phyloP scores from a whole-genome alignment of 352 stramenopile species.

The Pythium scleroteichum region DNA sequence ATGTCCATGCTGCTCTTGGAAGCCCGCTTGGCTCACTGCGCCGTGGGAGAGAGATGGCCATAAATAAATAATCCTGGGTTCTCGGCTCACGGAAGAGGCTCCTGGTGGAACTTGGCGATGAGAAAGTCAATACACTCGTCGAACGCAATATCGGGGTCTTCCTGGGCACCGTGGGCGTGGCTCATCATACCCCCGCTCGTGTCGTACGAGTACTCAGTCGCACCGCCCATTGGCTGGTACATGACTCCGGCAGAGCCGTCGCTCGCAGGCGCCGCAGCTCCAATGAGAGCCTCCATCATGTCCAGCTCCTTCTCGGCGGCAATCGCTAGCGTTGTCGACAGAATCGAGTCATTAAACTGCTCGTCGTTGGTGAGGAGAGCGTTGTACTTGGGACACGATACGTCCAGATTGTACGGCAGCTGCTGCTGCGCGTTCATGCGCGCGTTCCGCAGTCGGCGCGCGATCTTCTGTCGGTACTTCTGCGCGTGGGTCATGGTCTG shows the following conservation, averaged over 20 bases:
- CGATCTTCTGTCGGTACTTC: conserved; percentile 87
- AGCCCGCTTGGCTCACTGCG: too few relatives aligned
- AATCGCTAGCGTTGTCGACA: conserved; percentile 74
- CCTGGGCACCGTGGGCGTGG: conserved; percentile 37
- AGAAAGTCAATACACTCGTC: conserved; percentile 84
- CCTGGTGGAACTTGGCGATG: conserved; percentile 45
- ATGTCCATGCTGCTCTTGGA: too few relatives aligned
- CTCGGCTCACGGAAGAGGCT: conserved; percentile 16
- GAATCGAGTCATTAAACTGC: conserved; percentile 81
- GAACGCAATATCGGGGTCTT: conserved; percentile 68
- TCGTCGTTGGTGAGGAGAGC: conserved; percentile 70
- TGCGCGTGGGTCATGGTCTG: conserved; percentile 85
- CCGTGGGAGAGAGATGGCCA: conserved; percentile 12
- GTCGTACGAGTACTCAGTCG: conserved; percentile 26
- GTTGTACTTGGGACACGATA: conserved; percentile 63
- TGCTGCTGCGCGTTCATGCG: conserved; percentile 67
- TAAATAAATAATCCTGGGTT: conserved; percentile 35
- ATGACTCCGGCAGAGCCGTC: conserved; percentile 3
- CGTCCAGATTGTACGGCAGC: conserved; percentile 67
- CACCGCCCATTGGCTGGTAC: conserved; percentile 49
- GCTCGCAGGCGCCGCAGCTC: conserved; percentile 6
- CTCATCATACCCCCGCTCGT: conserved; percentile 27
- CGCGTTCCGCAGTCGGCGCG: conserved; percentile 65
- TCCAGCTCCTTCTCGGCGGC: conserved; percentile 68
- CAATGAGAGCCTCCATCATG: conserved; percentile 46